Conservation (phyloP, 78 protist genomes). For the Planoprotostelium fungivorum region DNA sequence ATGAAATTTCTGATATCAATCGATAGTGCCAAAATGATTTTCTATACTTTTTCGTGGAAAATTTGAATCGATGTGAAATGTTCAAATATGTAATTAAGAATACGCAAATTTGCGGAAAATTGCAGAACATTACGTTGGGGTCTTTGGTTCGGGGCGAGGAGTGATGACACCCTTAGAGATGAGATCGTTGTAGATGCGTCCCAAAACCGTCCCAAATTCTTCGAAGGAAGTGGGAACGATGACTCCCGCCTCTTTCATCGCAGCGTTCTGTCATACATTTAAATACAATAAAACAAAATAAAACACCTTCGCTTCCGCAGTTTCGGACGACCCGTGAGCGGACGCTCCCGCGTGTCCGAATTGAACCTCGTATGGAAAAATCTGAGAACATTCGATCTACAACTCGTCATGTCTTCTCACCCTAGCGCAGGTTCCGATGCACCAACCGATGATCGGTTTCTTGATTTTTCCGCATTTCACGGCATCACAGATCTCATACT, state of each 20-base stretch:
- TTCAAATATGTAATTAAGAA: too few species aligned
- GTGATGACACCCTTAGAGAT: constrained; percentile 42
- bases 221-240: constrained; percentile 87
- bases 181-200: constrained; percentile 30
- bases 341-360: constrained; percentile 95
- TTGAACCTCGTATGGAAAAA: constrained; percentile 70
- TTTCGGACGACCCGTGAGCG: constrained; percentile 58
- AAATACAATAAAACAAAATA: neutral
- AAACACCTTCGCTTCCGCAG: constrained; percentile 73
- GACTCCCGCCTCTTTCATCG: constrained; percentile 81
- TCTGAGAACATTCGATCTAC: constrained; percentile 22
- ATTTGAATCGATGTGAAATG: too few species aligned
- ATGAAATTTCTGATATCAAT: too few species aligned
- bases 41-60: too few species aligned
- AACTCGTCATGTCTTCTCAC: too few species aligned
- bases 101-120: neutral
- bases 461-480: constrained; percentile 74
- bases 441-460: constrained; percentile 92
- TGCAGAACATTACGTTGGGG: constrained; percentile 18
- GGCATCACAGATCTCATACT: constrained; percentile 79
- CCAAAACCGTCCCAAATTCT: constrained; percentile 62
- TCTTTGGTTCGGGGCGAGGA: constrained; percentile 71
- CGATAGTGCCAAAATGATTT: too few species aligned
- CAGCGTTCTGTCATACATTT: constrained; percentile 37
- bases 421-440: constrained; percentile 88